Percentiles rank a stretch among this genome's conserved stretches.
Conservation (phyloP, 768 basidiomycete genomes). For the Pisolithus albus region DNA sequence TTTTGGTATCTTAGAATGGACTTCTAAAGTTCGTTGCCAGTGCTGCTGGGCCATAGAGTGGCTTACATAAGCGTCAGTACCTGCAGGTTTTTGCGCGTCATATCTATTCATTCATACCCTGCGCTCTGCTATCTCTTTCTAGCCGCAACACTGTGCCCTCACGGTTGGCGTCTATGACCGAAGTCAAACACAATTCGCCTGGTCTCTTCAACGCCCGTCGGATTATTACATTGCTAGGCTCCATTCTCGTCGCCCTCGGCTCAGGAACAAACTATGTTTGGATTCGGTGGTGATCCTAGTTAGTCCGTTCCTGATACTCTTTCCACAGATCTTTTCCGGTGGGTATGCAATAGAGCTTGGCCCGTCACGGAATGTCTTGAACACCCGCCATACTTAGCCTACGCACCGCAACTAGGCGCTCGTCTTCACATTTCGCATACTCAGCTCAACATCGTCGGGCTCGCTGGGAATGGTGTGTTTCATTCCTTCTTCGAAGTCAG, state of each 20-base stretch:
- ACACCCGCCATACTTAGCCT: slow-evolving; percentile 39
- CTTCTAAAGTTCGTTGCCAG: too few relatives aligned
- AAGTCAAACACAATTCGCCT: not conserved
- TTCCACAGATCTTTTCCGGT: slow-evolving; percentile 10
- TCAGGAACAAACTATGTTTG: slow-evolving; percentile 67
- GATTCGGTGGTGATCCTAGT: slow-evolving; percentile 2
- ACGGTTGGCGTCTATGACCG: too few relatives aligned
- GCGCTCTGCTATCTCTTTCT: too few relatives aligned
- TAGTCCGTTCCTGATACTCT: not conserved
- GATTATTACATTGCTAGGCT: slow-evolving; percentile 41
- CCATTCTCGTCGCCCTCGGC: slow-evolving; percentile 47
- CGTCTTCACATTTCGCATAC: slow-evolving; percentile 67
- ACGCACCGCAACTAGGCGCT: slow-evolving; percentile 71
- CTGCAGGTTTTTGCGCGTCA: too few relatives aligned
- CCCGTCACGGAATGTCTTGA: not conserved
- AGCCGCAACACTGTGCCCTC: too few relatives aligned
- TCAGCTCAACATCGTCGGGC: slow-evolving; percentile 64
- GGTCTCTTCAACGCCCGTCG: slow-evolving; percentile 34
- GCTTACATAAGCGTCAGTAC: too few relatives aligned
- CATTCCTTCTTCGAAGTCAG: not conserved
- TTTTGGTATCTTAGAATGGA: too few relatives aligned
- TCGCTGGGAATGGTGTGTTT: slow-evolving; percentile 57
- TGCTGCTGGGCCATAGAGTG: too few relatives aligned
- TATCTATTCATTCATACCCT: too few relatives aligned
- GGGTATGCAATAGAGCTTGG: not conserved